A percentile compares a stretch with the other conserved stretches of the same genome.
Evolutionary conservation across 1,284 basidiomycete species (phyloP).

Genomic region (Phlebopus sp.): DNA sequence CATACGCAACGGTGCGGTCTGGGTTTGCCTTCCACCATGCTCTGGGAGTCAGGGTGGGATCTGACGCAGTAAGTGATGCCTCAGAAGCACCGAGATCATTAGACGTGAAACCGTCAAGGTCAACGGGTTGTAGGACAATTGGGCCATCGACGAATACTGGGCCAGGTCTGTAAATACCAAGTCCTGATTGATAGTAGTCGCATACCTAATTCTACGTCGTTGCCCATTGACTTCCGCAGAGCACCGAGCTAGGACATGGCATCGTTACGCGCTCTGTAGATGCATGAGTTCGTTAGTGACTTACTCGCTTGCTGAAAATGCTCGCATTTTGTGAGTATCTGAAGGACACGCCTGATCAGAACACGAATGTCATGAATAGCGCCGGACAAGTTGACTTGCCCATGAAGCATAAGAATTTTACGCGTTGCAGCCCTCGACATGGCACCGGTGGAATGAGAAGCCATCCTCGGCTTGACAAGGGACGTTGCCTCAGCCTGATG

Average conservation of each 20-base stretch:
- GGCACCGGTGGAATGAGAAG: too few species aligned
- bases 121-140: constrained; percentile 67
- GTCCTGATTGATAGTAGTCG: background rate
- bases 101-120: constrained; percentile 50
- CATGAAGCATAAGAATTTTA: constrained; percentile 34
- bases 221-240: constrained; percentile 65
- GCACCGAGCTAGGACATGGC: constrained; percentile 60
- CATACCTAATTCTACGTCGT: constrained; percentile 69
- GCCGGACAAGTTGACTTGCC: constrained; percentile 15
- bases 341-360: constrained; percentile 3
- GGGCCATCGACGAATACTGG: constrained; percentile 83
- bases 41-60: constrained; percentile 66
- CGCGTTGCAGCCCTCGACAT: constrained; percentile 19
- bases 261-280: constrained; percentile 4
- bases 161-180: constrained; percentile 2
- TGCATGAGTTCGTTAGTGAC: constrained; percentile 19
- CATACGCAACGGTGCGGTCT: constrained; percentile 50
- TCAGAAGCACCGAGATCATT: constrained; percentile 52
- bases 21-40: constrained; percentile 73
- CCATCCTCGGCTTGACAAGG: too few species aligned
- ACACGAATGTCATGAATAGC: too few species aligned
- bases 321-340: constrained; percentile 82
- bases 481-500: too few species aligned
- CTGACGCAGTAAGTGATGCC: constrained; percentile 43
- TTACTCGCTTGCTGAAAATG: constrained; percentile 79